Conservation (phyloP, 1,139 yeast genomes). For the Pichia sp. region DNA sequence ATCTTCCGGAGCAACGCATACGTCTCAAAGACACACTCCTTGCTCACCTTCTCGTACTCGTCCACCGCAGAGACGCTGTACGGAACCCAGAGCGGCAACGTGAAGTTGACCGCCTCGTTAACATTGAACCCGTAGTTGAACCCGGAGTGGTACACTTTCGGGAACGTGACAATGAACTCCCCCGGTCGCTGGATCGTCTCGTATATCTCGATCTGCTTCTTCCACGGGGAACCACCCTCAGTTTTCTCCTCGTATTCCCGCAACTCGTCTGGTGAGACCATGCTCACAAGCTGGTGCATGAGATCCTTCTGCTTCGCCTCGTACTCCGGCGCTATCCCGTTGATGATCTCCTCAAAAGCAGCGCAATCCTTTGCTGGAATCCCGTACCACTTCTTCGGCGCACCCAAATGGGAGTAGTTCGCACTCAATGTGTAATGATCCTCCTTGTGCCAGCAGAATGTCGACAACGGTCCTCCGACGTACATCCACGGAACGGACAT, state of each 20-base stretch:
- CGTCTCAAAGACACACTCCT: slow-evolving; percentile 54
- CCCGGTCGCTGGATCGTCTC: slow-evolving; percentile 81
- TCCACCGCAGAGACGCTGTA: slow-evolving; percentile 56
- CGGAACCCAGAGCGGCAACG: slow-evolving; percentile 64
- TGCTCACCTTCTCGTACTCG: slow-evolving; percentile 53
- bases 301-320: slow-evolving; percentile 85
- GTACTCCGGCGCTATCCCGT: slow-evolving; percentile 69
- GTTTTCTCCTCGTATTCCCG: slow-evolving; percentile 32
- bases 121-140: slow-evolving; percentile 74
- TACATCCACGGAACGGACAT: slow-evolving; percentile 85
- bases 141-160: slow-evolving; percentile 78
- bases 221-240: too few species aligned
- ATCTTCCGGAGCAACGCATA: slow-evolving; percentile 28
- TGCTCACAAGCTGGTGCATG: slow-evolving; percentile 78
- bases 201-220: slow-evolving; percentile 48
- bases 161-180: slow-evolving; percentile 70
- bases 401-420: slow-evolving; percentile 72
- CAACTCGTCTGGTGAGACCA: slow-evolving; percentile 57
- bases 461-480: slow-evolving; percentile 67
- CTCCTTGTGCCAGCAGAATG: slow-evolving; percentile 85
- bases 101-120: slow-evolving; percentile 79
- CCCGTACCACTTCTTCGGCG: slow-evolving; percentile 76
- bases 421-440: slow-evolving; percentile 78
- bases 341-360: slow-evolving; percentile 53
- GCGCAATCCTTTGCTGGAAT: slow-evolving; percentile 57